Base-by-base conservation (phyloP, 2,329 filamentous ascomycete species). In the Fusarium buxicola region DNA sequence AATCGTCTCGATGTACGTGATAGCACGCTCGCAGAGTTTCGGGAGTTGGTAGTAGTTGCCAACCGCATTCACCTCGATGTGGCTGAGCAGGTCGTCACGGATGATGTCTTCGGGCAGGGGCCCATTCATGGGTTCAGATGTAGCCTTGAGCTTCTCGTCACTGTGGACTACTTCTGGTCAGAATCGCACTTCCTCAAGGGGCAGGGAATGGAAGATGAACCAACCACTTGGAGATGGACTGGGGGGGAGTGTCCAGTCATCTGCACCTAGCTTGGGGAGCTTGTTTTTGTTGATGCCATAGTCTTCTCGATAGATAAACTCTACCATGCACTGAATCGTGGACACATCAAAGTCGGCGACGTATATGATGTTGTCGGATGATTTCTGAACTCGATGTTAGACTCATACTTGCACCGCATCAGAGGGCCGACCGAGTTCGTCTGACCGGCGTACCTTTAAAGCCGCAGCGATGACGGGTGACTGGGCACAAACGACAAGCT, bases 41-140 rank as follows among this genome's bases (percentile, higher is more conserved):
- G 45, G 40, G 1, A 72, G 49, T 2, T 39, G 30, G 38, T 68
- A 70, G 46, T 69, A 58, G 16, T 72, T 55, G 4, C 57, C 63
- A 32, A 72, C 66, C 2, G 59, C 48, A 35, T 69, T 71, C 8
- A 70, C 55, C 15, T 47, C 41, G 7, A 71, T 34, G 41, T 72
- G 68, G 5, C 48, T 54, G 5, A 63, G 16, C 3, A 66, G 21
- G 5, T 21, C 47, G n/a, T 46, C 51, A 21, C 12, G 47, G 35
- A 28, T 36, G 31, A 45, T 10, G 7, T n/a, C 13, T 8, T 25
- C n/a, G 7, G 44, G 31, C n/a, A 35, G 34, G 11, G 46, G 7
- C 8, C 6, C 24, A 13, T 11, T 46, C 5, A 41, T 28, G 1
- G 24, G 18, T n/a, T n/a, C n/a, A n/a, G n/a, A n/a, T n/a, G n/a